Percentiles rank a stretch among this genome's conserved stretches.
Evolutionary conservation across 768 basidiomycete genomes (phyloP).

Genomic region (Termitomyces heimii): DNA sequence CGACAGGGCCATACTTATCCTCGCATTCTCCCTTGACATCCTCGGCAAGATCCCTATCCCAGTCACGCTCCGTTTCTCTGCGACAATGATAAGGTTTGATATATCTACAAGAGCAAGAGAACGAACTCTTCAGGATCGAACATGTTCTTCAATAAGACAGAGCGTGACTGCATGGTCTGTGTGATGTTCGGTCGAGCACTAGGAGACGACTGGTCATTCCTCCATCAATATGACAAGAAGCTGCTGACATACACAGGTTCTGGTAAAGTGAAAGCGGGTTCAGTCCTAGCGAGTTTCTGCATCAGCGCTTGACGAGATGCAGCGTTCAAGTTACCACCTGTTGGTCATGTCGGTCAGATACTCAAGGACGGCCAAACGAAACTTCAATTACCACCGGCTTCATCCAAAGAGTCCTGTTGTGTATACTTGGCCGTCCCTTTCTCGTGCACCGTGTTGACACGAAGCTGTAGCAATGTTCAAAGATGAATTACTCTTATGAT

Average conservation of each 20-base stretch:
- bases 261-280: slow-evolving; percentile 50
- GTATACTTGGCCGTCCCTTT: slow-evolving; percentile 77
- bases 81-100: not conserved
- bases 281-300: slow-evolving; percentile 99
- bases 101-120: not conserved
- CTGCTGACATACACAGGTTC: slow-evolving; percentile 50
- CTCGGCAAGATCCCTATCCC: slow-evolving; percentile 94
- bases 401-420: slow-evolving; percentile 78
- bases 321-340: slow-evolving; percentile 97
- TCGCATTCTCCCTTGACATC: slow-evolving; percentile 96
- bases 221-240: not conserved
- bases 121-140: slow-evolving; percentile 95
- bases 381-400: slow-evolving; percentile 64
- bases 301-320: slow-evolving; percentile 98
- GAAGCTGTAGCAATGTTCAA: slow-evolving; percentile 42
- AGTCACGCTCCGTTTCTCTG: slow-evolving; percentile 93
- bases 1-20: slow-evolving; percentile 82
- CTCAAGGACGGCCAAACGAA: not conserved
- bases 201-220: slow-evolving; percentile 11
- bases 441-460: slow-evolving; percentile 90
- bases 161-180: slow-evolving; percentile 83
- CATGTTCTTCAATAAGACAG: slow-evolving; percentile 89
- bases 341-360: slow-evolving; percentile 4
- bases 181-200: slow-evolving; percentile 79
- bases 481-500: not conserved